phyloP scores from a whole-genome alignment of 345 rosid genomes.

The Salix viminalis region DNA sequence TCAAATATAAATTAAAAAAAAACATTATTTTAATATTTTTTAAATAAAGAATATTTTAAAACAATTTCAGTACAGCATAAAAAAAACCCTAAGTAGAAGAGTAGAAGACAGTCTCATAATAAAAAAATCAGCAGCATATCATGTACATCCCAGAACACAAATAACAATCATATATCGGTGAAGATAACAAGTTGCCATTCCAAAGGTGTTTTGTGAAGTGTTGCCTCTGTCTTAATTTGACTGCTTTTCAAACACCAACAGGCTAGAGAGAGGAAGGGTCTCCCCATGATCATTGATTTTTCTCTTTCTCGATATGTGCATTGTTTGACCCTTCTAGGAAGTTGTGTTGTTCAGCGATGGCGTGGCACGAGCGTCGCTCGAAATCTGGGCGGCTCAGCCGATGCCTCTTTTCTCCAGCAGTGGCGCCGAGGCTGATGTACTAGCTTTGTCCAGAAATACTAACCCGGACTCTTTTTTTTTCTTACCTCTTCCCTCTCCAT shows the following conservation, averaged over 20 bases:
- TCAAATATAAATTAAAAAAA: too few species aligned
- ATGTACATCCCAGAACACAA: too few species aligned
- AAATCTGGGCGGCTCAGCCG: slow-evolving; percentile 7
- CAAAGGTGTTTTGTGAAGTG: neutral
- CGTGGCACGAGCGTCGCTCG: slow-evolving; percentile 17
- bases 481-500: neutral
- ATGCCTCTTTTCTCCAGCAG: neutral
- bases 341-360: slow-evolving; percentile 5
- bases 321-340: slow-evolving; percentile 10
- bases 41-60: too few species aligned
- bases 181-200: neutral
- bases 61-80: too few species aligned
- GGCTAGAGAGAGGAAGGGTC: neutral
- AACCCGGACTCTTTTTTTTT: rapidly evolving
- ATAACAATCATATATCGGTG: too few species aligned
- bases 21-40: too few species aligned
- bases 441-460: neutral
- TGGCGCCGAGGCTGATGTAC: too few species aligned
- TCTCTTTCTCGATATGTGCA: neutral
- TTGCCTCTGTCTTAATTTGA: neutral
- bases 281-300: neutral
- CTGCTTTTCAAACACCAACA: neutral
- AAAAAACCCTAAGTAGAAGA: too few species aligned
- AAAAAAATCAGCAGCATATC: too few species aligned
- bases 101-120: too few species aligned